Percentiles rank a stretch among this genome's conserved stretches.
phyloP scores from a whole-genome alignment of 2,329 filamentous ascomycete species.

The Ophiosphaerella narmari region DNA sequence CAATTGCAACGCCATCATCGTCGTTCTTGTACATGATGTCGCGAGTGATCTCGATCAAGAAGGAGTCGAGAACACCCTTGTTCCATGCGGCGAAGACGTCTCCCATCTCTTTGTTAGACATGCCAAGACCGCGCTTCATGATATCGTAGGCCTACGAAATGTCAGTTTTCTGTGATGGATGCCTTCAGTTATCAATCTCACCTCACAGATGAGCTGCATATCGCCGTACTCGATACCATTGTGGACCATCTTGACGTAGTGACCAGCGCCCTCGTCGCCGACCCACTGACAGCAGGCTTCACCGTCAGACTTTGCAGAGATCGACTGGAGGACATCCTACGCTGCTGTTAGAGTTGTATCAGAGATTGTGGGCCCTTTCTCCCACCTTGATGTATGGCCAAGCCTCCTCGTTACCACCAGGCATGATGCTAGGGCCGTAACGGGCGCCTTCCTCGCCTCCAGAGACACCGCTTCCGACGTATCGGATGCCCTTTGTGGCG shows the following conservation, averaged over 20 bases:
- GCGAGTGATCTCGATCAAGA: slow-evolving; percentile 98
- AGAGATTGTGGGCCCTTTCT: background rate
- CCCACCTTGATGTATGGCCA: slow-evolving; percentile 90
- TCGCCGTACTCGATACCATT: slow-evolving; percentile 99
- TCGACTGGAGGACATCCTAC: slow-evolving; percentile 92
- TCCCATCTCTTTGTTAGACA: slow-evolving; percentile 91
- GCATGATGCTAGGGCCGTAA: slow-evolving; percentile 97
- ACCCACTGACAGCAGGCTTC: slow-evolving; percentile 99
- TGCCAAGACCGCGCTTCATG: slow-evolving; percentile 95
- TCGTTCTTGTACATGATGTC: slow-evolving; percentile 99
- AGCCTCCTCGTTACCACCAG: slow-evolving; percentile 96
- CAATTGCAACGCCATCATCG: slow-evolving; percentile 84
- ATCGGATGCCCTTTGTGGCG: slow-evolving; percentile 82
- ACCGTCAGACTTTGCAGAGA: slow-evolving; percentile 94
- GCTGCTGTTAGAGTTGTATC: slow-evolving; percentile 18
- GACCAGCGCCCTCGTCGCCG: slow-evolving; percentile 97
- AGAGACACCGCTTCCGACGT: slow-evolving; percentile 96
- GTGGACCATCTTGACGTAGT: slow-evolving; percentile 99
- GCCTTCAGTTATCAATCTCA: slow-evolving; percentile 51
- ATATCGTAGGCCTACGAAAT: slow-evolving; percentile 88
- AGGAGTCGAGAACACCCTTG: slow-evolving; percentile 94
- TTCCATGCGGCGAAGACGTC: slow-evolving; percentile 97
- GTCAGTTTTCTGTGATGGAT: slow-evolving; percentile 10
- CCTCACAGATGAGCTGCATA: slow-evolving; percentile 99
- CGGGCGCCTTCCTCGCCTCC: slow-evolving; percentile 99